A percentile compares a stretch with the other conserved stretches of the same genome.
phyloP scores from a whole-genome alignment of 305 asterid species.

The Solanum hybrid region DNA sequence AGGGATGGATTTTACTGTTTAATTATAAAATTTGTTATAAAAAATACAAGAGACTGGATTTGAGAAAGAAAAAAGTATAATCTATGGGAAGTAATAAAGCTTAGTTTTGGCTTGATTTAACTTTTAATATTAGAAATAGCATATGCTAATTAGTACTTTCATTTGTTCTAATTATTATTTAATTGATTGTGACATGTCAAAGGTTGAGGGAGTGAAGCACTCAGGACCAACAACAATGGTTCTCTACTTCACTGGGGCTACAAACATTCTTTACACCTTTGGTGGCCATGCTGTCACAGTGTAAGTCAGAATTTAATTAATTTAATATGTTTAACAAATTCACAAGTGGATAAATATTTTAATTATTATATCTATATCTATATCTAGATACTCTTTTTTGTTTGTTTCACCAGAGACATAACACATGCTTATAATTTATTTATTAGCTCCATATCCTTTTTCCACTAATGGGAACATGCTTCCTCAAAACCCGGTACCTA shows the following conservation, averaged over 20 bases:
- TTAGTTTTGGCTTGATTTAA: constrained; percentile 24
- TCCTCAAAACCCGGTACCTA: constrained; percentile 21
- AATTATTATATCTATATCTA: neutral
- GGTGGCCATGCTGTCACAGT: constrained; percentile 94
- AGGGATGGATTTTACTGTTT: neutral
- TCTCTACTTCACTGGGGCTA: constrained; percentile 81
- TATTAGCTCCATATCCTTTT: constrained; percentile 7
- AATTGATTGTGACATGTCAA: constrained; percentile 9
- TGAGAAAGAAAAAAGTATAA: neutral
- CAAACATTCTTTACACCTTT: constrained; percentile 79
- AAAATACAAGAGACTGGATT: neutral
- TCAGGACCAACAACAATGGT: constrained; percentile 66
- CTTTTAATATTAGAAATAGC: neutral
- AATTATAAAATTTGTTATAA: neutral
- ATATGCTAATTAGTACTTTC: neutral
- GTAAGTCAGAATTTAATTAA: constrained; percentile 40
- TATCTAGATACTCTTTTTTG: neutral
- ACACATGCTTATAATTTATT: constrained; percentile 4
- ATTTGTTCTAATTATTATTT: neutral
- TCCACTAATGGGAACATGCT: constrained; percentile 23
- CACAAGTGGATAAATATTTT: neutral
- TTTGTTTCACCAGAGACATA: neutral
- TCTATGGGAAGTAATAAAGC: constrained; percentile 11
- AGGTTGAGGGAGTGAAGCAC: constrained; percentile 70
- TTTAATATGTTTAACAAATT: neutral